These are phyloP conservation scores for Penicillium antarcticum DNA, from an alignment of 495 filamentous ascomycete genomes.

Conservation along the genomic window DNA sequence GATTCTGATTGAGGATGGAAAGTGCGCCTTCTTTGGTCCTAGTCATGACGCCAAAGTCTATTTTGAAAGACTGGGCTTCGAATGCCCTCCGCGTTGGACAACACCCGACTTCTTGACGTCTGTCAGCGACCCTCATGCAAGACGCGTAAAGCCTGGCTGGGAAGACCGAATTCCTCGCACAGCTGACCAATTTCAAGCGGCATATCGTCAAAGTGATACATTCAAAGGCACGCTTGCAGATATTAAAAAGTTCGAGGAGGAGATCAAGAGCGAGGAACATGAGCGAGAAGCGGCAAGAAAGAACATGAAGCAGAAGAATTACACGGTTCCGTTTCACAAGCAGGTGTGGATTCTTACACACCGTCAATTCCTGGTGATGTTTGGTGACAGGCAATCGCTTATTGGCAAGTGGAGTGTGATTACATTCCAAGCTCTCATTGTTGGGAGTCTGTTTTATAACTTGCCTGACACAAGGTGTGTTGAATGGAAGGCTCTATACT, in stretches of 20 bases:
- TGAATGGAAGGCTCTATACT: neutral
- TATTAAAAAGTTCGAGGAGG: slow-evolving; percentile 49
- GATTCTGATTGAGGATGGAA: slow-evolving; percentile 64
- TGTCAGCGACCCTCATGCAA: slow-evolving; percentile 61
- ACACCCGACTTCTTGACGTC: slow-evolving; percentile 69
- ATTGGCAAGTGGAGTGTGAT: slow-evolving; percentile 55
- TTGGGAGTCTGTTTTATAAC: slow-evolving; percentile 75
- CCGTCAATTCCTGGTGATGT: slow-evolving; percentile 64
- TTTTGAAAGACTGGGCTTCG: slow-evolving; percentile 63
- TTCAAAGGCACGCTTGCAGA: slow-evolving; percentile 35
- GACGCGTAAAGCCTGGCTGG: slow-evolving; percentile 55
- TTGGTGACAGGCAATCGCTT: slow-evolving; percentile 54
- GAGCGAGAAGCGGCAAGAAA: slow-evolving; percentile 45
- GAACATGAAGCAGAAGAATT: slow-evolving; percentile 53
- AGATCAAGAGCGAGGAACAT: slow-evolving; percentile 42
- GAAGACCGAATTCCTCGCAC: slow-evolving; percentile 60
- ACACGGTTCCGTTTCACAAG: slow-evolving; percentile 62
- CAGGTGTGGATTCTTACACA: slow-evolving; percentile 67
- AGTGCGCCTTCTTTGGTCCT: slow-evolving; percentile 61
- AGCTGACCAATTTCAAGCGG: slow-evolving; percentile 52
- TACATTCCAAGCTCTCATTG: slow-evolving; percentile 69
- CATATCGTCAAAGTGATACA: slow-evolving; percentile 48
- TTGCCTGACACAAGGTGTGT: slow-evolving; percentile 53
- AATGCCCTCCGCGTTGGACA: slow-evolving; percentile 59
- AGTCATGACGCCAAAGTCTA: slow-evolving; percentile 55